phyloP scores from a whole-genome alignment of 2,329 filamentous ascomycete genomes.

The Colletotrichum sp. region DNA sequence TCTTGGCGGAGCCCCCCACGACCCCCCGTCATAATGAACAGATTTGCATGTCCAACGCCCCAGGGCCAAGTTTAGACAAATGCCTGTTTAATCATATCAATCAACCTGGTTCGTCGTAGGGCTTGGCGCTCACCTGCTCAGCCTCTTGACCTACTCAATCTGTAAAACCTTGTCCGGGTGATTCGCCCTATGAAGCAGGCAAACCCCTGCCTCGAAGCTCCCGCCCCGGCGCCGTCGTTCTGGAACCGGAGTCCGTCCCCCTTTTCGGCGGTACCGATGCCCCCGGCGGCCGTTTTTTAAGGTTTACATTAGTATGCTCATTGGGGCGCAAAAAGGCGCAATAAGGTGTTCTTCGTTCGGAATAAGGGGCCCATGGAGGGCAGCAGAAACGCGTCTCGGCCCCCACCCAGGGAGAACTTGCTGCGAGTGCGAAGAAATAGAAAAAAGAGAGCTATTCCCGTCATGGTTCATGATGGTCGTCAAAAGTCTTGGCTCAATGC shows the following conservation, averaged over 20 bases:
- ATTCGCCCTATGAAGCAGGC: slow-evolving; percentile 7
- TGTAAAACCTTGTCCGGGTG: slow-evolving; percentile 1
- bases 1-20: neutral
- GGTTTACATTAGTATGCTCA: neutral
- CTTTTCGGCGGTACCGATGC: slow-evolving; percentile 11
- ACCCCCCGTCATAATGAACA: neutral
- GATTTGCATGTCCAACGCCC: neutral
- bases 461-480: neutral
- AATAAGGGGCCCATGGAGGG: neutral
- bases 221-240: neutral
- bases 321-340: neutral
- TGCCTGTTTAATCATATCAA: slow-evolving; percentile 9
- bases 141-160: slow-evolving; percentile 9
- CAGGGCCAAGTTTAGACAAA: neutral
- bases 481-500: slow-evolving; percentile 11
- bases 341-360: neutral
- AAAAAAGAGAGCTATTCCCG: neutral
- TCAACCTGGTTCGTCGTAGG: slow-evolving; percentile 9
- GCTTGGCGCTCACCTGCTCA: slow-evolving; percentile 4
- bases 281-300: slow-evolving; percentile 9
- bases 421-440: neutral
- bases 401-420: neutral
- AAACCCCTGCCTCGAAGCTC: neutral
- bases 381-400: neutral
- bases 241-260: slow-evolving; percentile 8